These are phyloP conservation scores for Flaveria robusta DNA, from an alignment of 129 eudicot genomes.

Conservation along the genomic window DNA sequence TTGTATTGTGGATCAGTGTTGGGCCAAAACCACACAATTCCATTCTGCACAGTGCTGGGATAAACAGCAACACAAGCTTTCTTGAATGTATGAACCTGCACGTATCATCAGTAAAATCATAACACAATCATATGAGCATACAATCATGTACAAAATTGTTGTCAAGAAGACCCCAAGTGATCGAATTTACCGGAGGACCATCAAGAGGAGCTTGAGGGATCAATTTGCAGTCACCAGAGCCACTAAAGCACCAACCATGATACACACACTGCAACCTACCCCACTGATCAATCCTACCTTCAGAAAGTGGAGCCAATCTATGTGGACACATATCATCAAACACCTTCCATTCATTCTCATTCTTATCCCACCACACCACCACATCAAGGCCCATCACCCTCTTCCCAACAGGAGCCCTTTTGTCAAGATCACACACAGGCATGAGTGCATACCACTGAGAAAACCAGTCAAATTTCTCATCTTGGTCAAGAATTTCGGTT, in stretches of 20 bases:
- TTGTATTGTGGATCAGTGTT: conserved; percentile 58
- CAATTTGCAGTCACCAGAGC: conserved; percentile 73
- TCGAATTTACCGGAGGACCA: conserved; percentile 68
- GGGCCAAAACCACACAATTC: conserved; percentile 91
- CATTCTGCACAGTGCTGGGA: conserved; percentile 77
- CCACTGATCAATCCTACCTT: conserved; percentile 93
- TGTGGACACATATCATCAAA: conserved; percentile 88
- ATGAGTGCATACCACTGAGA: conserved; percentile 74
- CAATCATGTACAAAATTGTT: not conserved
- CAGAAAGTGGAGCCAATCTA: conserved; percentile 76
- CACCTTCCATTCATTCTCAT: conserved; percentile 75
- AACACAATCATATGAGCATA: too few species aligned
- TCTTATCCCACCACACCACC: conserved; percentile 88
- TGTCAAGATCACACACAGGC: conserved; percentile 74
- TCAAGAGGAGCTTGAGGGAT: conserved; percentile 91
- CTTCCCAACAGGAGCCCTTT: conserved; percentile 75
- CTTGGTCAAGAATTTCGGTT: conserved; percentile 30
- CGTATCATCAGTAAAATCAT: not conserved
- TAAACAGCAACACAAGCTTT: conserved; percentile 86
- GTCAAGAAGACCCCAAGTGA: not conserved
- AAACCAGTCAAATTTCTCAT: conserved; percentile 73
- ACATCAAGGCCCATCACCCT: conserved; percentile 73
- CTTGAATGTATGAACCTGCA: conserved; percentile 64
- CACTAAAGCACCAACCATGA: conserved; percentile 94
- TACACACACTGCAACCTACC: conserved; percentile 92